Percentiles rank a stretch among this genome's conserved stretches.
Evolutionary conservation across 208 protist genomes (phyloP).

Genomic region (Endotrypanum monterogeii): DNA sequence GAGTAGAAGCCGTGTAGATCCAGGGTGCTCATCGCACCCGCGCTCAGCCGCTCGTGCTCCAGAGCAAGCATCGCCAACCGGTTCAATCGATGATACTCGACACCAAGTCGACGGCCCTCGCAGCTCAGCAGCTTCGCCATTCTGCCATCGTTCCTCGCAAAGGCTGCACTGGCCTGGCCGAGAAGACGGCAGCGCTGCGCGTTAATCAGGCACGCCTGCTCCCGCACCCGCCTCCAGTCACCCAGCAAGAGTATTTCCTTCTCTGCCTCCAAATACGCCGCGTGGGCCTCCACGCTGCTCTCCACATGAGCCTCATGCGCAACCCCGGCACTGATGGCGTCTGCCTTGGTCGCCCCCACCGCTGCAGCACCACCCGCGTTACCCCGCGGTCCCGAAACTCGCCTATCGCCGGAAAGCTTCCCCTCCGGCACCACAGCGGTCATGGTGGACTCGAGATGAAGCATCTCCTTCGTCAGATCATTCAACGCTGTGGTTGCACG

Average conservation of each 20-base stretch:
- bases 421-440: not conserved
- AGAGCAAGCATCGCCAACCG: conserved; percentile 81
- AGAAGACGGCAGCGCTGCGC: conserved; percentile 55
- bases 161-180: conserved; percentile 62
- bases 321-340: not conserved
- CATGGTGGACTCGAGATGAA: conserved; percentile 24
- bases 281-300: conserved; percentile 34
- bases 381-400: not conserved
- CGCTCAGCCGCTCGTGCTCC: conserved; percentile 59
- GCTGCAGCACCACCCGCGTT: not conserved
- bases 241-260: conserved; percentile 49
- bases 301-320: not conserved
- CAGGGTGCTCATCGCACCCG: conserved; percentile 43
- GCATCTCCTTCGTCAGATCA: conserved; percentile 47
- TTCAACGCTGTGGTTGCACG: conserved; percentile 51
- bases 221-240: conserved; percentile 79
- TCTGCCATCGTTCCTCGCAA: conserved; percentile 46
- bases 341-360: not conserved
- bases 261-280: conserved; percentile 39
- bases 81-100: conserved; percentile 79
- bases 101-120: conserved; percentile 56
- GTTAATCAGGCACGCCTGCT: conserved; percentile 72
- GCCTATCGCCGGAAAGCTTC: not conserved
- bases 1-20: conserved; percentile 87
- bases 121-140: conserved; percentile 59